Evolutionary conservation across 371 early-diverging fungal genomes (phyloP).

Genomic region (Mucor irregularis): DNA sequence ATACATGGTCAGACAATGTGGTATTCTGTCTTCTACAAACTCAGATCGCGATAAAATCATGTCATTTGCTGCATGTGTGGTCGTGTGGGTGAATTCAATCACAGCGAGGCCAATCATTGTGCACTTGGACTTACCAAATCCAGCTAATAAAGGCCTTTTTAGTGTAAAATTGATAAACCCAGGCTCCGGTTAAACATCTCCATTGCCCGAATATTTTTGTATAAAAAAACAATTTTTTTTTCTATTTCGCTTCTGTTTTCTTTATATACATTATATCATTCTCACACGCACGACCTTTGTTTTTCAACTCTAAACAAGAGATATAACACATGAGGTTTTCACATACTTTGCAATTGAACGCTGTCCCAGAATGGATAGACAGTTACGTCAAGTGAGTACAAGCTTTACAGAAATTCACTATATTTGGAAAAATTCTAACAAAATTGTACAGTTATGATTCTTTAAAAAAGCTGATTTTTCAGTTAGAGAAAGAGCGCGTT

Average conservation of each 20-base stretch:
- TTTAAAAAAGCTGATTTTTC: slow-evolving; percentile 88
- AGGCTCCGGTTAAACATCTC: slow-evolving; percentile 9
- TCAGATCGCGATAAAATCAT: neutral
- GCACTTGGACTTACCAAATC: neutral
- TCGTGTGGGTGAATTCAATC: neutral
- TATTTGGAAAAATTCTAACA: neutral
- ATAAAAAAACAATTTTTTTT: neutral
- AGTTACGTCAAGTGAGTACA: slow-evolving; percentile 66
- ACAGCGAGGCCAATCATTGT: neutral
- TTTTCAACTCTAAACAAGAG: too few relatives aligned
- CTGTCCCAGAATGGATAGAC: slow-evolving; percentile 91
- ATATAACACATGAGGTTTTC: slow-evolving; percentile 83
- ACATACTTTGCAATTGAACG: slow-evolving; percentile 84
- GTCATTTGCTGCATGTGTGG: slow-evolving; percentile 4
- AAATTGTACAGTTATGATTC: slow-evolving; percentile 70
- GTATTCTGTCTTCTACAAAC: too few relatives aligned
- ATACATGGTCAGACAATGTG: too few relatives aligned
- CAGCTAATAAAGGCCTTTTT: slow-evolving; percentile 1
- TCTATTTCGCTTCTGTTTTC: slow-evolving; percentile 1
- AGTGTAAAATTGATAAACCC: neutral
- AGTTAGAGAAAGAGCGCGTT: slow-evolving; percentile 83
- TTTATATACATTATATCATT: neutral
- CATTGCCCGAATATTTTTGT: neutral
- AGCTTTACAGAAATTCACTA: neutral
- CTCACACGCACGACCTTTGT: neutral